These are phyloP conservation scores for Pythium aristosporum DNA, from an alignment of 352 stramenopile species.

Conservation along the genomic window DNA sequence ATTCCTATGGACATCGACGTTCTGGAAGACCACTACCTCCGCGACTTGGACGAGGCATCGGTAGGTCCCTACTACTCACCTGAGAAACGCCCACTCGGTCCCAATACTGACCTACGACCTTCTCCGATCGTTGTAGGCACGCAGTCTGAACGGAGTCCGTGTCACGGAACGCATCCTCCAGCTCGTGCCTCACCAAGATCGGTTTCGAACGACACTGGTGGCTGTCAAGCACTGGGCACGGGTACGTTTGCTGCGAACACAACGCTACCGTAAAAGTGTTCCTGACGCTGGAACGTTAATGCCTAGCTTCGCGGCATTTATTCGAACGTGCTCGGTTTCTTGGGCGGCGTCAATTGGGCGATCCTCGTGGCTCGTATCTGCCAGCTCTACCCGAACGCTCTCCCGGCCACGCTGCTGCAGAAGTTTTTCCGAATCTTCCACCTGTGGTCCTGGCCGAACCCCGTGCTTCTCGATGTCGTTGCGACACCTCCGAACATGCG, in stretches of 20 bases:
- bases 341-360: slow-evolving; percentile 98
- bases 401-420: slow-evolving; percentile 85
- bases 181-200: slow-evolving; percentile 79
- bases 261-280: background rate
- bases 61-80: slow-evolving; percentile 15
- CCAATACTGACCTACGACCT: background rate
- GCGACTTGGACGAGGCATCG: slow-evolving; percentile 90
- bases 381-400: slow-evolving; percentile 87
- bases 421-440: slow-evolving; percentile 96
- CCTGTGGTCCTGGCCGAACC: slow-evolving; percentile 95
- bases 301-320: slow-evolving; percentile 93
- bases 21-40: slow-evolving; percentile 75
- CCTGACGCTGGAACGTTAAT: slow-evolving; percentile 5
- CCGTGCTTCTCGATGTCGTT: slow-evolving; percentile 84
- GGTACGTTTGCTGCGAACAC: slow-evolving; percentile 32
- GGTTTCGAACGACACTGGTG: slow-evolving; percentile 90
- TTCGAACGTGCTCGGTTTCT: slow-evolving; percentile 98
- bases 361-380: slow-evolving; percentile 97
- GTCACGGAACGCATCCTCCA: slow-evolving; percentile 94
- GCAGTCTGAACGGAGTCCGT: slow-evolving; percentile 94
- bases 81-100: background rate
- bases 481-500: slow-evolving; percentile 48
- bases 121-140: slow-evolving; percentile 37
- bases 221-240: slow-evolving; percentile 90
- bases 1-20: slow-evolving; percentile 73